Percentiles rank a stretch among this genome's conserved stretches.
Conservation (phyloP, 1,284 basidiomycete species). For the Ganoderma lucidum region DNA sequence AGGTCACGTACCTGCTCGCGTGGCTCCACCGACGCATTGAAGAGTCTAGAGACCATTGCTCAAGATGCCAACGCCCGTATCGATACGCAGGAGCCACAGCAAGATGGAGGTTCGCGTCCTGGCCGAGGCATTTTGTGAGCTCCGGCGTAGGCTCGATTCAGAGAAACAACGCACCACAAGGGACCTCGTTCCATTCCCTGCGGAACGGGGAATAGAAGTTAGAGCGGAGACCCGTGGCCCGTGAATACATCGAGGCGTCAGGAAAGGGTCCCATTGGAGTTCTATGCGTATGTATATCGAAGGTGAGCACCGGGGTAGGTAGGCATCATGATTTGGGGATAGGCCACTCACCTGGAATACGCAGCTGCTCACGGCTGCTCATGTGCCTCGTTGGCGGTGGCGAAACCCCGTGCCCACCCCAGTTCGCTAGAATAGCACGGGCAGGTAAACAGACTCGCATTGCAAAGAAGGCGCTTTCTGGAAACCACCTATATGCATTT, state of each 20-base stretch:
- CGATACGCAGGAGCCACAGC: background rate
- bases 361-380: background rate
- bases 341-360: background rate
- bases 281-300: background rate
- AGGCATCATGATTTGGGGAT: background rate
- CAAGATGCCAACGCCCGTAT: background rate
- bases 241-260: background rate
- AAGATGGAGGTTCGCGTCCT: conserved; percentile 1
- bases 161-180: background rate
- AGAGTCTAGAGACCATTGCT: background rate
- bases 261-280: background rate
- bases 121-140: conserved; percentile 3
- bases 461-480: background rate
- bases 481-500: background rate
- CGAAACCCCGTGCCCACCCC: background rate
- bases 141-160: background rate
- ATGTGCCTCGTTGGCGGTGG: background rate
- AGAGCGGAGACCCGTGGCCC: background rate
- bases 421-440: background rate
- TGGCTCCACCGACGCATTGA: background rate
- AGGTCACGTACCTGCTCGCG: background rate
- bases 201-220: background rate
- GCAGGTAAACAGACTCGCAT: background rate
- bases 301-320: background rate
- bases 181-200: background rate